These are phyloP conservation scores for Corinectria fuckeliana DNA, from an alignment of 2,329 filamentous ascomycete species.

Conservation along the genomic window DNA sequence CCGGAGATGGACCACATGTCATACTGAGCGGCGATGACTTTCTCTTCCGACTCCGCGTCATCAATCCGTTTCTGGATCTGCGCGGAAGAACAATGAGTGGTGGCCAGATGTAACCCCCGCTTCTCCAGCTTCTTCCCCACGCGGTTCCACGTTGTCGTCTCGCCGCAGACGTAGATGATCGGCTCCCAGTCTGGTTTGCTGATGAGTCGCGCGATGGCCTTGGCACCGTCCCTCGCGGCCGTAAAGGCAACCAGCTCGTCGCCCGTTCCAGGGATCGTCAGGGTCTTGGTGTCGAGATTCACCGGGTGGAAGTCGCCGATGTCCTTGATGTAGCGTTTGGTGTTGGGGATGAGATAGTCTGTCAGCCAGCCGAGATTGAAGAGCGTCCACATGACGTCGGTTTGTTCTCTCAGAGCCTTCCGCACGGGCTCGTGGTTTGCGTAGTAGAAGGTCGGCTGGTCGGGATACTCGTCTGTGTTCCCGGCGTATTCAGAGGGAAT, in stretches of 20 bases:
- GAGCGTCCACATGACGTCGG: not conserved
- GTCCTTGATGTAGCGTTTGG: not conserved
- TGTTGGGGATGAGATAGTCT: not conserved
- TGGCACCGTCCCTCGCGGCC: not conserved
- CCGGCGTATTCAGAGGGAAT: not conserved
- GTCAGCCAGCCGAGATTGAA: not conserved
- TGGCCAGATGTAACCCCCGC: no score
- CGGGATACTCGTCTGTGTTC: not conserved
- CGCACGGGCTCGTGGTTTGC: not conserved
- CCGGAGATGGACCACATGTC: no score
- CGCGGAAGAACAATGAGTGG: no score
- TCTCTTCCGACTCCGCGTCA: no score
- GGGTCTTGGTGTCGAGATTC: not conserved
- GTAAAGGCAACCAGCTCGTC: not conserved
- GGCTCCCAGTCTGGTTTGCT: not conserved
- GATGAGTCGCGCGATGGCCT: not conserved
- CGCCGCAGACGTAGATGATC: not conserved
- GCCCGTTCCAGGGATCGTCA: not conserved
- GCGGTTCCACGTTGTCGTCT: not conserved
- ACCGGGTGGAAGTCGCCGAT: not conserved
- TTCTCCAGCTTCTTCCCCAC: not conserved
- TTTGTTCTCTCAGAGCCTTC: not conserved
- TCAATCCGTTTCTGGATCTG: no score
- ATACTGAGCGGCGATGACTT: no score
- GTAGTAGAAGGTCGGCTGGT: slow-evolving; percentile 5